Evolutionary conservation across 768 basidiomycete genomes (phyloP).

Genomic region (Chalciporus sphaerocephalus): DNA sequence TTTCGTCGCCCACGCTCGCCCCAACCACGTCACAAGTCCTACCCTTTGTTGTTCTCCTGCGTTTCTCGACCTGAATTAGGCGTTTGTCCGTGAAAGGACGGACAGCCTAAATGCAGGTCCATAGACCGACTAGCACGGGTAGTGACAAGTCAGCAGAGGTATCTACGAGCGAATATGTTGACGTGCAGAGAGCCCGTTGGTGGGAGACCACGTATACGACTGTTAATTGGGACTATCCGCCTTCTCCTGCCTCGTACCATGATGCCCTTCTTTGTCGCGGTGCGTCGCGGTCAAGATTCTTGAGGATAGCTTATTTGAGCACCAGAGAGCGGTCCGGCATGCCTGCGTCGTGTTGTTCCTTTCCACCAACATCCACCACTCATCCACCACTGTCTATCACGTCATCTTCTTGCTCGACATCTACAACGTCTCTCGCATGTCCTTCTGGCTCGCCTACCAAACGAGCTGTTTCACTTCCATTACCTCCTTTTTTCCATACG

Average conservation of each 20-base stretch:
- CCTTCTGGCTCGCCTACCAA: background rate
- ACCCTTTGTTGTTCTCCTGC: background rate
- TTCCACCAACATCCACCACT: slow-evolving; percentile 1
- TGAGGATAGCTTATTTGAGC: slow-evolving; percentile 23
- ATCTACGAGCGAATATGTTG: background rate
- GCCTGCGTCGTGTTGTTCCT: background rate
- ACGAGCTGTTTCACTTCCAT: background rate
- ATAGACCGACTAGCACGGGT: slow-evolving; percentile 11
- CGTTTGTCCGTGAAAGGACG: slow-evolving; percentile 3
- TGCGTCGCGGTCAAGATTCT: slow-evolving; percentile 26
- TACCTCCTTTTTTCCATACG: background rate
- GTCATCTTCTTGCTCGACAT: slow-evolving; percentile 5
- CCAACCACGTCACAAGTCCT: slow-evolving; percentile 2
- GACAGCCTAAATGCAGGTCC: slow-evolving; percentile 11
- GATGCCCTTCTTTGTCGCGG: slow-evolving; percentile 23
- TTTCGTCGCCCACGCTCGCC: background rate
- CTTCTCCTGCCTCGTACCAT: slow-evolving; percentile 10
- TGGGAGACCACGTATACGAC: slow-evolving; percentile 12
- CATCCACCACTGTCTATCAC: background rate
- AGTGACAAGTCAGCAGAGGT: background rate
- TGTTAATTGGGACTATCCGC: slow-evolving; percentile 22
- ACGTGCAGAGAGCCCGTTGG: slow-evolving; percentile 6
- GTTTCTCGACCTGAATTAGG: background rate
- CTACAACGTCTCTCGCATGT: background rate
- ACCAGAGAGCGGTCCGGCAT: slow-evolving; percentile 1